Percentiles rank a stretch among this genome's conserved stretches.
Conservation (phyloP, 108 stramenopile genomes). For the Pseudonitzschia multiseries region DNA sequence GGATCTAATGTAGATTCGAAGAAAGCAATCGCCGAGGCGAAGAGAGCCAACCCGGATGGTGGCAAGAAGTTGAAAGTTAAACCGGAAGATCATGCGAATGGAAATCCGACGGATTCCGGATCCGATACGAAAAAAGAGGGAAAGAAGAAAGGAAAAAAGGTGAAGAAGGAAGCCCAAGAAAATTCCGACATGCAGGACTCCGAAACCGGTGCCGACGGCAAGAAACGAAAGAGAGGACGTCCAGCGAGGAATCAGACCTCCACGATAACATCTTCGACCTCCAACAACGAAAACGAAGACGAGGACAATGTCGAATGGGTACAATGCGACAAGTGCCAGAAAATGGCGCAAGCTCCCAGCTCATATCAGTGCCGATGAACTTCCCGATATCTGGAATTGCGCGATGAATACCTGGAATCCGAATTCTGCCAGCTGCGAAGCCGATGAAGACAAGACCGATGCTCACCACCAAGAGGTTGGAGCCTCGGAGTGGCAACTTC, state of each 20-base stretch:
- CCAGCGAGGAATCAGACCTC: conserved; percentile 29
- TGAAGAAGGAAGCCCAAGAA: conserved; percentile 16
- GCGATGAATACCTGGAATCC: conserved; percentile 86
- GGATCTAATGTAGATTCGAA: not conserved
- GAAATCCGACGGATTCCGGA: conserved; percentile 3
- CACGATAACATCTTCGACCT: not conserved
- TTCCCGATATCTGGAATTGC: conserved; percentile 85
- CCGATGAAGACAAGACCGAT: conserved; percentile 77
- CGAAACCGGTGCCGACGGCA: conserved; percentile 22
- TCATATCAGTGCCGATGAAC: conserved; percentile 66
- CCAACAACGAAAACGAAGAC: conserved; percentile 35
- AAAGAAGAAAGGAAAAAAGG: conserved; percentile 29
- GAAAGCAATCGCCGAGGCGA: not conserved
- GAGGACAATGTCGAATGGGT: conserved; percentile 83
- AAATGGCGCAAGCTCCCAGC: conserved; percentile 84
- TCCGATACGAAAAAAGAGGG: conserved; percentile 14
- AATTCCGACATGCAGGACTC: conserved; percentile 23
- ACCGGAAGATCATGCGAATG: not conserved
- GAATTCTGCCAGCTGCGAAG: conserved; percentile 66
- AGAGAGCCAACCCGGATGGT: not conserved
- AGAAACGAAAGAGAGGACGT: conserved; percentile 39
- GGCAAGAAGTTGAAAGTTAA: not conserved
- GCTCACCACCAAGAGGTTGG: conserved; percentile 42
- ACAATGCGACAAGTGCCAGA: conserved; percentile 85
- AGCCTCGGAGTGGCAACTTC: conserved; percentile 15